phyloP scores from a whole-genome alignment of 768 basidiomycete species.

The Suillus subalutaceus region DNA sequence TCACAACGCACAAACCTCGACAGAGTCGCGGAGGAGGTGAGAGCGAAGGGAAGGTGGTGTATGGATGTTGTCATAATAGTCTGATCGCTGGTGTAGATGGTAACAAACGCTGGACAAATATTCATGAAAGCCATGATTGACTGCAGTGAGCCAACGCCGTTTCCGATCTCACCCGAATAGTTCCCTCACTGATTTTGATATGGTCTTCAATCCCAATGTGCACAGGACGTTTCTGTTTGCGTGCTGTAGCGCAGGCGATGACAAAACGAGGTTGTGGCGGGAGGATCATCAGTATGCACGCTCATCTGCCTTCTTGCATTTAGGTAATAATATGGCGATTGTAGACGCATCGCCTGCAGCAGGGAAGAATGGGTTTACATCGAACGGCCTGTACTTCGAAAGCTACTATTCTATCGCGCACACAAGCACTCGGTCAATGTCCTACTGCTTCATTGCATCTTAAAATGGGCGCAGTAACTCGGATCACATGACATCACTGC shows the following conservation, averaged over 20 bases:
- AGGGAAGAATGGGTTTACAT: constrained; percentile 35
- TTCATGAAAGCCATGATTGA: background rate
- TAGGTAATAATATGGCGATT: background rate
- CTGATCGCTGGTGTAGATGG: background rate
- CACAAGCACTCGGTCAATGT: background rate
- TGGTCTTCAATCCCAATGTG: constrained; percentile 35
- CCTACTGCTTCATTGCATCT: background rate
- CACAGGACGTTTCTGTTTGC: constrained; percentile 42
- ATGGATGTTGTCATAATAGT: background rate
- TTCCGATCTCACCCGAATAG: background rate
- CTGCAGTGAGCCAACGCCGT: background rate
- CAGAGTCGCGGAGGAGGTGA: constrained; percentile 26
- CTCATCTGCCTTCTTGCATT: background rate
- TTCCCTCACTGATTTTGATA: constrained; percentile 32
- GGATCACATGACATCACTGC: constrained; percentile 20
- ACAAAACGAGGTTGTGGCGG: constrained; percentile 44
- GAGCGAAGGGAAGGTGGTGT: constrained; percentile 20
- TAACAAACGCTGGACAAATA: constrained; percentile 2
- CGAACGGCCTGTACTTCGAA: constrained; percentile 1
- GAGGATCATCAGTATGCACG: constrained; percentile 37
- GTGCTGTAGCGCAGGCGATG: constrained; percentile 44
- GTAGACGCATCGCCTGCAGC: constrained; percentile 28
- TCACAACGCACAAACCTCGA: constrained; percentile 19
- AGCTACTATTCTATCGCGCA: background rate
- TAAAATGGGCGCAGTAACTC: constrained; percentile 19